phyloP scores from a whole-genome alignment of 805 yeast genomes.

The Candida gorgasii region DNA sequence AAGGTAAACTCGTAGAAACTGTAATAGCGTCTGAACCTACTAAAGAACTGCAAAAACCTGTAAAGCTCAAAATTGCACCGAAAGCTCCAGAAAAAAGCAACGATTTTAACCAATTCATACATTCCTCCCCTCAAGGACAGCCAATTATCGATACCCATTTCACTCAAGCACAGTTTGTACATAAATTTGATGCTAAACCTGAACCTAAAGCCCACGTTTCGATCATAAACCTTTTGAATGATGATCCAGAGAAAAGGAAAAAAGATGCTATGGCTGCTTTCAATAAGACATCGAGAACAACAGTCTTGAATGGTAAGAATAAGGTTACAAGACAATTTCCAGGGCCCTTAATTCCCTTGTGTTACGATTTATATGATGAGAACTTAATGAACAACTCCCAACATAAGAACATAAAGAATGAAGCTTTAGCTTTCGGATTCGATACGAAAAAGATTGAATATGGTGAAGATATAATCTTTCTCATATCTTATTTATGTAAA shows the following conservation, averaged over 20 bases:
- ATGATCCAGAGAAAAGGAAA: not conserved
- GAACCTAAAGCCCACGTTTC: not conserved
- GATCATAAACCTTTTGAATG: not conserved
- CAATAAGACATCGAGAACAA: constrained; percentile 26
- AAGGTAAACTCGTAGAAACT: no score
- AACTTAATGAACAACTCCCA: constrained; percentile 23
- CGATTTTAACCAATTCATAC: no score
- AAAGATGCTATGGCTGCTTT: not conserved
- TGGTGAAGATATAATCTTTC: constrained; percentile 34
- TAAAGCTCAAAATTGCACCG: no score
- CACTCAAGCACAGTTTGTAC: no score
- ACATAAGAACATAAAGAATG: constrained; percentile 18
- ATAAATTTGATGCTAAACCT: no score
- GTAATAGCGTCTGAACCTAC: no score
- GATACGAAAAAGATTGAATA: constrained; percentile 22
- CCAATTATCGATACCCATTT: no score
- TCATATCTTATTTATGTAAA: constrained; percentile 33
- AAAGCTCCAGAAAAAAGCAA: no score
- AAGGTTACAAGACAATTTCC: constrained; percentile 37
- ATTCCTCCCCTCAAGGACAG: no score
- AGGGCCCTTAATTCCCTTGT: constrained; percentile 39
- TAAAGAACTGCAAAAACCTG: no score
- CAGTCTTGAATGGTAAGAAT: constrained; percentile 28
- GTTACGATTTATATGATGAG: constrained; percentile 40
- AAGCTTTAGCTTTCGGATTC: constrained; percentile 37